Percentiles rank a stretch among this genome's conserved stretches.
Conservation (phyloP, 192 early-diverging fungal genomes). For the Entomortierella lignicola region DNA sequence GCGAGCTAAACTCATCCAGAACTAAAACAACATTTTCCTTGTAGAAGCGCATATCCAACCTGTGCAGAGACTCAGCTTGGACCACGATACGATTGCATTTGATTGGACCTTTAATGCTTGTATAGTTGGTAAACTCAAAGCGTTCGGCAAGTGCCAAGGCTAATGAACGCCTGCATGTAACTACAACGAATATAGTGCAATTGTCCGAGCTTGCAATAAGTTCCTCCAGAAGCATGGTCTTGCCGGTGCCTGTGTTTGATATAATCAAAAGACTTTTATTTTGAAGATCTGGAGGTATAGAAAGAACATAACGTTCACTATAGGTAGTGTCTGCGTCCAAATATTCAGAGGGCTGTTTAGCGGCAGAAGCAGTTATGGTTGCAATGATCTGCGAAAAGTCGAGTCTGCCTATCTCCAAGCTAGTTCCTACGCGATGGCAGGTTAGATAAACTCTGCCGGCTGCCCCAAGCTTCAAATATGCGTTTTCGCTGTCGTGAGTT, state of each 20-base stretch:
- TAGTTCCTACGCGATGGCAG: neutral
- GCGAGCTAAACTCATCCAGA: slow-evolving; percentile 34
- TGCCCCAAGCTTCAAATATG: slow-evolving; percentile 1
- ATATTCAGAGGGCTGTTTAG: neutral
- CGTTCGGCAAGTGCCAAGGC: neutral
- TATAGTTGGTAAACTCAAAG: slow-evolving; percentile 6
- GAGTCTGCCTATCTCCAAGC: neutral
- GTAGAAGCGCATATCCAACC: slow-evolving; percentile 7
- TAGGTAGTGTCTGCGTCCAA: neutral
- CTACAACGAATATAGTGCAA: neutral
- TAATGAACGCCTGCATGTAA: neutral
- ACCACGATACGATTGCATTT: slow-evolving; percentile 3
- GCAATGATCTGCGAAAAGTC: neutral
- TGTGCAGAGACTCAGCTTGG: slow-evolving; percentile 15
- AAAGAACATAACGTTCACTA: neutral
- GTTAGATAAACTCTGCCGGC: neutral
- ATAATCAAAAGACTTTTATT: too few relatives aligned
- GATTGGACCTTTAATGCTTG: neutral
- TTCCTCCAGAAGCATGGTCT: slow-evolving; percentile 1
- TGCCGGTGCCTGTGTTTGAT: slow-evolving; percentile 8
- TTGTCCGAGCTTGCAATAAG: slow-evolving; percentile 4
- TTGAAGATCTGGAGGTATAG: too few relatives aligned
- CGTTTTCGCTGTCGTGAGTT: slow-evolving; percentile 4
- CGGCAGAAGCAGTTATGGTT: neutral
- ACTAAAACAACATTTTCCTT: slow-evolving; percentile 1